Percentiles rank a stretch among this genome's conserved stretches.
These are phyloP conservation scores for Candida nanaspora DNA, from an alignment of 805 yeast species.

Conservation along the genomic window DNA sequence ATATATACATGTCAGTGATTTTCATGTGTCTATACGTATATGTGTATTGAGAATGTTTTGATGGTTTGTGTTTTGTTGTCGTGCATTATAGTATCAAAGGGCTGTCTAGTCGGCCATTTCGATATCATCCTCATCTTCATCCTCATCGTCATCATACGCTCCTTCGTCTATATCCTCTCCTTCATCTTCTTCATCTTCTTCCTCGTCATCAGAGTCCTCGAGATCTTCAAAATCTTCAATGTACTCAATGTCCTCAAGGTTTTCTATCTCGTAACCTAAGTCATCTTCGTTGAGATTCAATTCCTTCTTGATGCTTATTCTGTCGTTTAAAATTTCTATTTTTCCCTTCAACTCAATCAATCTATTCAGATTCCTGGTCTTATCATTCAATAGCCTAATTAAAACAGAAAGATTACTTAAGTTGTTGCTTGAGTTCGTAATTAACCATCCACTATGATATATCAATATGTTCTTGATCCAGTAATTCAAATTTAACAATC, in stretches of 20 bases:
- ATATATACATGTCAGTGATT: no score
- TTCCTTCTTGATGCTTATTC: slow-evolving; percentile 34
- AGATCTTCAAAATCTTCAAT: slow-evolving; percentile 61
- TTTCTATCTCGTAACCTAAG: slow-evolving; percentile 24
- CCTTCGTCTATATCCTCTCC: slow-evolving; percentile 11
- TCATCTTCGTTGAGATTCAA: slow-evolving; percentile 23
- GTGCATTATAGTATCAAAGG: no score
- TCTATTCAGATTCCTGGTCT: slow-evolving; percentile 41
- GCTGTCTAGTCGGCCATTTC: no score
- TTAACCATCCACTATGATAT: slow-evolving; percentile 45
- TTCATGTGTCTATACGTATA: no score
- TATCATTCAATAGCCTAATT: slow-evolving; percentile 40
- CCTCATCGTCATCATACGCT: slow-evolving; percentile 14
- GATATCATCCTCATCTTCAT: slow-evolving; percentile 36
- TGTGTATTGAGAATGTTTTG: no score
- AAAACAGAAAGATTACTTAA: slow-evolving; percentile 31
- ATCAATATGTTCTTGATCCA: slow-evolving; percentile 54
- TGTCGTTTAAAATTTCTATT: slow-evolving; percentile 38
- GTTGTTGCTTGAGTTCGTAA: slow-evolving; percentile 30
- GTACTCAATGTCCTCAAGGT: slow-evolving; percentile 57
- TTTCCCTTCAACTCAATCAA: slow-evolving; percentile 45
- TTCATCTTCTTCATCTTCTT: slow-evolving; percentile 13
- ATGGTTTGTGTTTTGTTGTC: no score
- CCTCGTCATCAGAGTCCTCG: slow-evolving; percentile 21
- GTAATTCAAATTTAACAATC: slow-evolving; percentile 41